Percentiles rank a stretch among this genome's conserved stretches.
Evolutionary conservation across 805 yeast species (phyloP).

Genomic region (Blastobotrys parvus): DNA sequence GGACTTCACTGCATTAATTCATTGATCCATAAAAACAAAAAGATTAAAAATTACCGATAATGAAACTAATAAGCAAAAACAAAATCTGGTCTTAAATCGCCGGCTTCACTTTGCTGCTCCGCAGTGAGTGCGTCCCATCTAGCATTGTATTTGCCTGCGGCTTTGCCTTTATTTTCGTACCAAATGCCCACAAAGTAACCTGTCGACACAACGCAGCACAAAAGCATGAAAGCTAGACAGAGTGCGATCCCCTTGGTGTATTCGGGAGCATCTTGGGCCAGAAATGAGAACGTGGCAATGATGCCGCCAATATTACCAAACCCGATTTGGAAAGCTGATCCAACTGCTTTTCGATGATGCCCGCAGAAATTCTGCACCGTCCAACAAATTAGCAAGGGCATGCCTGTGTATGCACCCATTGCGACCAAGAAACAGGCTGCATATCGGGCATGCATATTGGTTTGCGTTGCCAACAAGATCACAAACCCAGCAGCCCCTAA

Average conservation of each 20-base stretch:
- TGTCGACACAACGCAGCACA: slow-evolving; percentile 32
- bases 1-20: too few relatives aligned
- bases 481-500: slow-evolving; percentile 48
- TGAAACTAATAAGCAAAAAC: slow-evolving; percentile 22
- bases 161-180: slow-evolving; percentile 23
- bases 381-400: slow-evolving; percentile 71
- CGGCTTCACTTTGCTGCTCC: slow-evolving; percentile 19
- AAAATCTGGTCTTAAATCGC: slow-evolving; percentile 28
- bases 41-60: neutral
- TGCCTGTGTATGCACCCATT: slow-evolving; percentile 50
- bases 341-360: slow-evolving; percentile 51
- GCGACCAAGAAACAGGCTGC: slow-evolving; percentile 58
- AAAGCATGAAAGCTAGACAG: slow-evolving; percentile 39
- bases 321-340: slow-evolving; percentile 56
- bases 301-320: slow-evolving; percentile 72
- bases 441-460: slow-evolving; percentile 39
- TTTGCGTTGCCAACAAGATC: slow-evolving; percentile 37
- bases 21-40: neutral
- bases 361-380: slow-evolving; percentile 53
- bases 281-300: slow-evolving; percentile 50
- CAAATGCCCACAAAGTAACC: slow-evolving; percentile 30
- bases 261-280: slow-evolving; percentile 48
- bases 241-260: slow-evolving; percentile 48
- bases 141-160: slow-evolving; percentile 18
- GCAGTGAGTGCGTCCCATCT: slow-evolving; percentile 19